Percentiles rank a stretch among this genome's conserved stretches.
Evolutionary conservation across 192 early-diverging fungal species (phyloP).

Genomic region (Backusella australiensis): DNA sequence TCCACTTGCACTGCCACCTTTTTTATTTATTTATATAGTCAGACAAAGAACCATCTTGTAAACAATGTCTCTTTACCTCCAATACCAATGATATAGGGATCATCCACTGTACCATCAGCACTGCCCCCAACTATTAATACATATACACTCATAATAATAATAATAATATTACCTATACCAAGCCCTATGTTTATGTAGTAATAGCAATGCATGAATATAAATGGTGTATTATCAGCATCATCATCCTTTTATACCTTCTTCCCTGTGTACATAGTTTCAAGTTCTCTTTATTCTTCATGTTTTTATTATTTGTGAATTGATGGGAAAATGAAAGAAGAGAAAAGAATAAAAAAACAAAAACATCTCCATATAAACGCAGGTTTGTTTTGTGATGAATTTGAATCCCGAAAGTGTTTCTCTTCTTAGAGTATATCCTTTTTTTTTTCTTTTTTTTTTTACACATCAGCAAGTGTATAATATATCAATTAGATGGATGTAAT

Average conservation of each 20-base stretch:
- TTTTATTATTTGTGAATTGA: background rate
- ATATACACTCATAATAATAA: background rate
- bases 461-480: too few species aligned
- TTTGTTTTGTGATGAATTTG: background rate
- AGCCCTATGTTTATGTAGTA: background rate
- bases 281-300: background rate
- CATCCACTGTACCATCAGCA: conserved; percentile 58
- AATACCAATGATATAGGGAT: conserved; percentile 70
- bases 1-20: conserved; percentile 78
- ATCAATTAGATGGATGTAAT: too few species aligned
- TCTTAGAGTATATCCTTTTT: too few species aligned
- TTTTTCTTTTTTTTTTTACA: too few species aligned
- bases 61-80: conserved; percentile 47
- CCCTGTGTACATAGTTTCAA: background rate
- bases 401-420: background rate
- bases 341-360: background rate
- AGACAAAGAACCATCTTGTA: background rate
- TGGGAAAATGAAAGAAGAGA: background rate
- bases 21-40: background rate
- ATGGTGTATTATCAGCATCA: background rate
- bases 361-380: background rate
- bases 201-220: background rate
- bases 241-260: background rate
- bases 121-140: conserved; percentile 15
- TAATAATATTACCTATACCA: background rate